Conservation (phyloP, 495 filamentous ascomycete genomes). For the Chaetomium fimeti region DNA sequence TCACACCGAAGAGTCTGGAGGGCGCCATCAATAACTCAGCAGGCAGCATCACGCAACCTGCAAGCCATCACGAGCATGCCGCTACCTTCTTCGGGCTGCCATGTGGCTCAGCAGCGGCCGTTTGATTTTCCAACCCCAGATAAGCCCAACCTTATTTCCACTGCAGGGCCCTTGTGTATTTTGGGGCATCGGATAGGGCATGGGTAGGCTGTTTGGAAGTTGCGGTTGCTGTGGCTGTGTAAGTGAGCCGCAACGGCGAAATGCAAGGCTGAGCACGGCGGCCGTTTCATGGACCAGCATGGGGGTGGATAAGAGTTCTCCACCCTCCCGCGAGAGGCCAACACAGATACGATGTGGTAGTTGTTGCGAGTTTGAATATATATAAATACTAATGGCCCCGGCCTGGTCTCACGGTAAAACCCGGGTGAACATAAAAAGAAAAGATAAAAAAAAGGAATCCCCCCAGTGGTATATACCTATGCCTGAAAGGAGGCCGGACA, state of each 20-base stretch:
- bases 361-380: neutral
- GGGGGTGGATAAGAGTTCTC: no score
- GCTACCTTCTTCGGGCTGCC: no score
- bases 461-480: neutral
- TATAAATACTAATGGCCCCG: no score
- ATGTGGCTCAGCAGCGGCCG: neutral
- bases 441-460: neutral
- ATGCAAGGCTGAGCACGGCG: neutral
- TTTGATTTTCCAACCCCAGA: neutral
- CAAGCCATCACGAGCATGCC: no score
- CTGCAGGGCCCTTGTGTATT: neutral
- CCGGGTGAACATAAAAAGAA: no score
- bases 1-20: neutral
- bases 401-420: no score
- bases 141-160: neutral
- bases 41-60: no score
- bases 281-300: neutral
- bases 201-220: neutral
- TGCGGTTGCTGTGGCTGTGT: neutral
- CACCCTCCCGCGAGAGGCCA: no score
- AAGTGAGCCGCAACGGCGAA: neutral
- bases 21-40: neutral
- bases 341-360: neutral
- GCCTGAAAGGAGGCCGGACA: neutral
- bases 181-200: neutral